Conservation (phyloP, 306 rosid species). For the cucumber (Cucumis sativus) region DNA sequence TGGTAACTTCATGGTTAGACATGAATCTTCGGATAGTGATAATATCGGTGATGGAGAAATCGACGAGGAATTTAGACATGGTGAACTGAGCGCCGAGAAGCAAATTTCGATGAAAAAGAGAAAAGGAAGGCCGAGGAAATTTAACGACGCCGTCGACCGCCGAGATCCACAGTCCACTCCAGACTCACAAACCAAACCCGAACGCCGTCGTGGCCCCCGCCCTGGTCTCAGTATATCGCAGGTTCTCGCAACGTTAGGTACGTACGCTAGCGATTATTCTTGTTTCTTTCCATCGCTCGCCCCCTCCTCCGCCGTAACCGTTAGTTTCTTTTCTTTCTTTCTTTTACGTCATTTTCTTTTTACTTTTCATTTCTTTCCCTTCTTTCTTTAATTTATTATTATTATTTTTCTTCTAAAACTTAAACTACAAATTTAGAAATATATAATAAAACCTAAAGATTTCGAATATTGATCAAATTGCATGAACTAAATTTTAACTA, state of each 20-base stretch:
- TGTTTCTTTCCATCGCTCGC: not conserved
- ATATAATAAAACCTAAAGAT: too few relatives aligned
- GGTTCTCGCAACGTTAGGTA: slow-evolving; percentile 35
- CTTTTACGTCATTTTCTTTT: not conserved
- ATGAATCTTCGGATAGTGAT: not conserved
- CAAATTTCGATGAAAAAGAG: slow-evolving; percentile 12
- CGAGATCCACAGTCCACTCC: not conserved
- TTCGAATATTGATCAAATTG: too few relatives aligned
- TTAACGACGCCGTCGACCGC: not conserved
- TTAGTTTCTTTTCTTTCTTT: not conserved
- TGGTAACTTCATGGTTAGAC: too few relatives aligned
- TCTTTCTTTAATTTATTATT: too few relatives aligned
- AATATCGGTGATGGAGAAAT: not conserved
- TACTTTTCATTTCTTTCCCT: too few relatives aligned
- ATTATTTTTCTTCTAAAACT: too few relatives aligned
- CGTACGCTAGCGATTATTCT: not conserved
- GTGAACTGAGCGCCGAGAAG: not conserved
- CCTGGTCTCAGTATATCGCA: slow-evolving; percentile 42
- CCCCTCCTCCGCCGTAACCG: not conserved
- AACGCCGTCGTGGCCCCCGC: slow-evolving; percentile 40
- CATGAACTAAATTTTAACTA: too few relatives aligned
- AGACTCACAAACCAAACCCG: not conserved
- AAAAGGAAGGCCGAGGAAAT: slow-evolving; percentile 43
- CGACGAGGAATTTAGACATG: not conserved
- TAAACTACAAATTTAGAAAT: too few relatives aligned